phyloP scores from a whole-genome alignment of 345 rosid genomes.

The Gossypium anomalum region DNA sequence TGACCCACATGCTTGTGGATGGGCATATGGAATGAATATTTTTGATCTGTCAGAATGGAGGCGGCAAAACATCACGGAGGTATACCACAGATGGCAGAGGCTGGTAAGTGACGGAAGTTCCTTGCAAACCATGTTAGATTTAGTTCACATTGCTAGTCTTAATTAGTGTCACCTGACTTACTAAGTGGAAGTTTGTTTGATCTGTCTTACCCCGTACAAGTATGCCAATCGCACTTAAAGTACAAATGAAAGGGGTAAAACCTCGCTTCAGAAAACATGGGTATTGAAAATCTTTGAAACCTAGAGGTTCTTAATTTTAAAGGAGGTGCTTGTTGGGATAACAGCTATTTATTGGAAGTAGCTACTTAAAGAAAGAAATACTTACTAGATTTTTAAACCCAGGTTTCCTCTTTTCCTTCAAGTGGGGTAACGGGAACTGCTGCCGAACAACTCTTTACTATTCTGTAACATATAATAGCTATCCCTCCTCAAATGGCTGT shows the following conservation, averaged over 20 bases:
- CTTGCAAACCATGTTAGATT: not conserved
- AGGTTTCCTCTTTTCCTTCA: too few species aligned
- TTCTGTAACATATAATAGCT: too few species aligned
- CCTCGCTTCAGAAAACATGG: not conserved
- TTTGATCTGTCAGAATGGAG: conserved; percentile 90
- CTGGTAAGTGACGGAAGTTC: conserved; percentile 48
- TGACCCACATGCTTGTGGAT: conserved; percentile 93
- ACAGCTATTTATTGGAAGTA: too few species aligned
- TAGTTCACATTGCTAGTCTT: not conserved
- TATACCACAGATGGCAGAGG: conserved; percentile 91
- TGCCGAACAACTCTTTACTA: too few species aligned
- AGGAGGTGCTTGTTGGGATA: not conserved
- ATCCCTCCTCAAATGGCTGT: too few species aligned
- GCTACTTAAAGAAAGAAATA: not conserved
- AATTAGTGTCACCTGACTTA: not conserved
- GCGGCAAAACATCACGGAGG: conserved; percentile 78
- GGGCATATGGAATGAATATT: conserved; percentile 98
- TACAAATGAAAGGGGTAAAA: not conserved
- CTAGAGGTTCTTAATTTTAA: not conserved
- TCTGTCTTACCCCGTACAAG: not conserved
- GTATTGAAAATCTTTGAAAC: not conserved
- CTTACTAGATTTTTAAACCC: too few species aligned
- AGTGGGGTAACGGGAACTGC: too few species aligned
- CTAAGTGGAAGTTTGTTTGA: not conserved
- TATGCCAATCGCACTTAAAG: not conserved